Evolutionary conservation across 2,329 filamentous ascomycete species (phyloP), one percentile per base, ranked within the genome.

Genomic region (Pseudopithomyces maydicus): DNA sequence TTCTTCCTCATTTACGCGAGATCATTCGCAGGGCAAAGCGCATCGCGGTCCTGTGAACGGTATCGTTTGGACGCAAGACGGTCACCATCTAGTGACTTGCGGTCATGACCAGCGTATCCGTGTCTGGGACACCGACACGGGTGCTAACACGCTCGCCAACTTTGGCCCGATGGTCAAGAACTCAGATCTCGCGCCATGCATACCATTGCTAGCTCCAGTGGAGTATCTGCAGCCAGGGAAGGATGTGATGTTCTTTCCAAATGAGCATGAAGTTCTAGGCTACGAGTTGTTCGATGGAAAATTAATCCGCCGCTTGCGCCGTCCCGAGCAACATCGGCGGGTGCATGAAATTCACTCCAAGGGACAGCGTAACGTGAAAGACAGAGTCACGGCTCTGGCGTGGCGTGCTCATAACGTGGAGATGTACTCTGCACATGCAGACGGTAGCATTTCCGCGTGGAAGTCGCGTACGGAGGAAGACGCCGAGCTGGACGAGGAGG

Each of bases 161-260:
- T 98, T 97, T 70, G 92, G 92, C 0, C 90, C 93, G 0, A 83
- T 88, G 26, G 83, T 97, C 39, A 89, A 88, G 66, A 97, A 97
- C 72, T 82, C 66, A 0, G 72, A 75, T 8, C 74, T 78, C 2
- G 77, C 78, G 2, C 69, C 74, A 5, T 58, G 77, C 20, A 65
- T 76, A 62, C 75, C 80, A 61, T 48, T 83, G 60, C 52, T 83
- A 79, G 63, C 87, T 84, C 91, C 92, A 0, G 80, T 80, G 0
- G 80, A 83, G 7, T 71, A 89, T 23, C 84, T 84, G 2, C 75
- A 79, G 4, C 77, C 83, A 0, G 82, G 82, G 0, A 81, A 85
- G 35, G 88, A 93, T 58, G 76, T 90, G 2, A 78, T 97, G 0
- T 87, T 95, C 66, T 96, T 90, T 81, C 88, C 92, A 0, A 97